phyloP scores from a whole-genome alignment of 129 eudicot species.

The Glebionis coronaria region DNA sequence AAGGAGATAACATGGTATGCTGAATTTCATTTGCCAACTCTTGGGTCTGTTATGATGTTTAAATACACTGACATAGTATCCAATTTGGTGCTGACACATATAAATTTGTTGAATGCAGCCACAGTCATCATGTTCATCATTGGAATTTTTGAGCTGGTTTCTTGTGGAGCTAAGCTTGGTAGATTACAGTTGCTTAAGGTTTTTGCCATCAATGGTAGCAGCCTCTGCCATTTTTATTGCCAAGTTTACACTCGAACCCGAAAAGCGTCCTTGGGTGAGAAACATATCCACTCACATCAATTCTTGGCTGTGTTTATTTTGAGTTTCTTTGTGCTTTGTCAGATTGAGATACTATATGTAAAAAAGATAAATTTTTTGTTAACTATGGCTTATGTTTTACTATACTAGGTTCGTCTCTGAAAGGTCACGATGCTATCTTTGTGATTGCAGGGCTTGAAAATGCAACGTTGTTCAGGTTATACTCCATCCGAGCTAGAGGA shows the following conservation, averaged over 20 bases:
- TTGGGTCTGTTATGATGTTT: neutral
- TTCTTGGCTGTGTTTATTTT: neutral
- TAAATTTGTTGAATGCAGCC: constrained; percentile 31
- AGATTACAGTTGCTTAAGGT: constrained; percentile 57
- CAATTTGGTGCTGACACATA: constrained; percentile 16
- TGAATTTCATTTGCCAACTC: neutral
- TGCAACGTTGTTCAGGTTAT: constrained; percentile 64
- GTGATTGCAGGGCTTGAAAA: constrained; percentile 43
- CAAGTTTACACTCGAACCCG: constrained; percentile 56
- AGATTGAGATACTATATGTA: neutral
- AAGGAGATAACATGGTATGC: constrained; percentile 50
- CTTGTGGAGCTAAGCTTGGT: constrained; percentile 75
- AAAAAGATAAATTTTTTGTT: neutral
- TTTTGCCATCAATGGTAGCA: constrained; percentile 76
- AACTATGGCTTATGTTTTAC: constrained; percentile 9
- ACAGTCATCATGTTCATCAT: constrained; percentile 38
- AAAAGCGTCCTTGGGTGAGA: constrained; percentile 73
- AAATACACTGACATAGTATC: neutral
- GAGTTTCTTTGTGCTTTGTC: neutral
- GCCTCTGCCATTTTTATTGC: constrained; percentile 74
- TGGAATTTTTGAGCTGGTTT: constrained; percentile 60
- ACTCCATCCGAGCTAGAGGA: constrained; percentile 57
- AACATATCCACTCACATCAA: neutral
- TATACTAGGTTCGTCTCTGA: neutral
- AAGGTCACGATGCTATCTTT: constrained; percentile 9